Percentiles rank a stretch among this genome's conserved stretches.
Conservation (phyloP, 306 rosid genomes). For the Rosa rugosa region DNA sequence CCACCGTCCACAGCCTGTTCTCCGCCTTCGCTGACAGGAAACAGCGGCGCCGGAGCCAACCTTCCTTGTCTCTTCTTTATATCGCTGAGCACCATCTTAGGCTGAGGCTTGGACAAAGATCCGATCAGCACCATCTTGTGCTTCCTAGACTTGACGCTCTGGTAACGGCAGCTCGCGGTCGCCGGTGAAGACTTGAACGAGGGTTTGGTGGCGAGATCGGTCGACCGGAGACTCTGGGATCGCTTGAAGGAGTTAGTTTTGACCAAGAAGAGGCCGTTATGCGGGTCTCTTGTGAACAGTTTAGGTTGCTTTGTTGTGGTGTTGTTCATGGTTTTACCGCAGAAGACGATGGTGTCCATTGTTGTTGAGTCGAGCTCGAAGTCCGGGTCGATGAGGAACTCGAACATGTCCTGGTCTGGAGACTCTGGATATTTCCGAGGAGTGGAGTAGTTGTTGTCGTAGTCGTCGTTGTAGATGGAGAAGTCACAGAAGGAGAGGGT, state of each 20-base stretch:
- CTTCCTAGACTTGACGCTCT: conserved; percentile 7
- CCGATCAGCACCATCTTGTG: conserved; percentile 18
- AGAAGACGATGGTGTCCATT: conserved; percentile 11
- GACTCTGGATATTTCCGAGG: background rate
- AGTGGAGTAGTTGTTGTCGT: background rate
- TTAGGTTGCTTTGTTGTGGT: background rate
- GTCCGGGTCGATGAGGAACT: conserved; percentile 21
- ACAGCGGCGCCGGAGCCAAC: conserved; percentile 19
- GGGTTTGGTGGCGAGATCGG: background rate
- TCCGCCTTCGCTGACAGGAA: background rate
- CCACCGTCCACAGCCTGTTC: background rate
- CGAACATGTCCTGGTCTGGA: conserved; percentile 18
- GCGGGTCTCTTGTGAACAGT: conserved; percentile 18
- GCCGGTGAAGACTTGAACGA: conserved; percentile 6
- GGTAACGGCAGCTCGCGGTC: background rate
- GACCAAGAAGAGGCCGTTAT: conserved; percentile 27
- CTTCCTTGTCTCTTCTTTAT: conserved; percentile 26
- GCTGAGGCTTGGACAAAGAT: conserved; percentile 18
- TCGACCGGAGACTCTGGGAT: conserved; percentile 9
- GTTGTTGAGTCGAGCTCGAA: background rate
- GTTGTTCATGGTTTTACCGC: conserved; percentile 16
- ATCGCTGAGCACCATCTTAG: conserved; percentile 30
- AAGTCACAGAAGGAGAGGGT: conserved; percentile 34
- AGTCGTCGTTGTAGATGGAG: conserved; percentile 1
- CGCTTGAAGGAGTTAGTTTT: conserved; percentile 31